phyloP scores from a whole-genome alignment of 2,329 filamentous ascomycete genomes.

The Paecilomyces dactylethromorphus region DNA sequence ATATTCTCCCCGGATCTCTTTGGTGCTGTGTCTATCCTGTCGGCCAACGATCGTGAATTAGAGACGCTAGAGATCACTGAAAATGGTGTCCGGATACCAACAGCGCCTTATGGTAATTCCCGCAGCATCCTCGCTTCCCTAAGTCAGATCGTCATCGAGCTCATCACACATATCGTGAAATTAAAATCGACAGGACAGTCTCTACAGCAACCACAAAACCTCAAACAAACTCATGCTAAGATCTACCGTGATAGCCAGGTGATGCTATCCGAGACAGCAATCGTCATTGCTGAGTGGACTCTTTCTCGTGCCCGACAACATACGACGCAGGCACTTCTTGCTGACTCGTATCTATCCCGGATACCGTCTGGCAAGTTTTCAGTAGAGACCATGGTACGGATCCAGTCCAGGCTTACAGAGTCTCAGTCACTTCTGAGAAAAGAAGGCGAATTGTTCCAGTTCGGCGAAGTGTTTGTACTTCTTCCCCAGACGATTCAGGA shows the following conservation, averaged over 20 bases:
- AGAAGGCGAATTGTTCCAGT: constrained; percentile 29
- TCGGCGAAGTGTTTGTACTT: constrained; percentile 22
- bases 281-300: constrained; percentile 33
- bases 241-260: constrained; percentile 38
- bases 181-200: constrained; percentile 23
- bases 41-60: constrained; percentile 35
- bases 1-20: constrained; percentile 39
- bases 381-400: constrained; percentile 8
- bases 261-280: constrained; percentile 31
- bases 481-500: constrained; percentile 21
- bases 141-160: constrained; percentile 35
- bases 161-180: constrained; percentile 31
- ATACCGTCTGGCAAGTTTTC: constrained; percentile 23
- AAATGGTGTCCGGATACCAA: constrained; percentile 20
- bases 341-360: constrained; percentile 23
- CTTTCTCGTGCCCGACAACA: constrained; percentile 27
- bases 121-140: constrained; percentile 33
- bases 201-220: constrained; percentile 24
- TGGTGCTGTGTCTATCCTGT: constrained; percentile 34
- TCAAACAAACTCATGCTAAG: constrained; percentile 36
- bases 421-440: constrained; percentile 25
- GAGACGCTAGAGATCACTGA: constrained; percentile 26
- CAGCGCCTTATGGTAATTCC: constrained; percentile 25
- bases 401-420: constrained; percentile 23
- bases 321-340: constrained; percentile 18